A percentile compares a stretch with the other conserved stretches of the same genome.
These are phyloP conservation scores for Suhomyces atakaporum DNA, from an alignment of 1,139 yeast species.

Conservation along the genomic window DNA sequence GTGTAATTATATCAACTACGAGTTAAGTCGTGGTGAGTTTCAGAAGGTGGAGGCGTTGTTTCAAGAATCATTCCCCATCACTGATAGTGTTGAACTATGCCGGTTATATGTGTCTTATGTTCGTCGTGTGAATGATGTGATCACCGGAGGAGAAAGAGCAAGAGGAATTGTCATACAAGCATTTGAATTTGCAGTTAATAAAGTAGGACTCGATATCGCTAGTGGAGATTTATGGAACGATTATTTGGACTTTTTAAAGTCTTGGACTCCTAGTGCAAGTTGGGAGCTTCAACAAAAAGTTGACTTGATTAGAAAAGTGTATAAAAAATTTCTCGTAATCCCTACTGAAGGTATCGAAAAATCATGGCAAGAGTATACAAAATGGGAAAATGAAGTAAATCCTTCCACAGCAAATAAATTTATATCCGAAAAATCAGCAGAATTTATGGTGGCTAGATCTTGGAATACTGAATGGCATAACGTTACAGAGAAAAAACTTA, in stretches of 20 bases:
- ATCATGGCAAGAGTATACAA: constrained; percentile 78
- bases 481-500: constrained; percentile 46
- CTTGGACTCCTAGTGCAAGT: constrained; percentile 75
- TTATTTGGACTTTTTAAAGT: constrained; percentile 74
- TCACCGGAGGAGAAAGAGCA: constrained; percentile 85
- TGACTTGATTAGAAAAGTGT: constrained; percentile 75
- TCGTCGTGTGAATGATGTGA: constrained; percentile 73
- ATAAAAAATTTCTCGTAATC: constrained; percentile 64
- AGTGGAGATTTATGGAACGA: constrained; percentile 81
- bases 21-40: constrained; percentile 69
- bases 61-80: constrained; percentile 58
- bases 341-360: constrained; percentile 77
- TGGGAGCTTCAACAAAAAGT: constrained; percentile 88
- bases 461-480: constrained; percentile 71
- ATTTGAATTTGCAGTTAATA: constrained; percentile 76
- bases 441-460: constrained; percentile 88
- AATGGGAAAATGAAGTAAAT: constrained; percentile 79
- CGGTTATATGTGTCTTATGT: constrained; percentile 75
- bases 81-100: constrained; percentile 69
- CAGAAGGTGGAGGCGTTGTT: constrained; percentile 66
- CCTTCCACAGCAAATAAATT: constrained; percentile 81
- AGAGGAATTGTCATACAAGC: constrained; percentile 77
- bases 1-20: constrained; percentile 71
- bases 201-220: constrained; percentile 76
- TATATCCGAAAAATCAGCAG: constrained; percentile 78